These are phyloP conservation scores for Globisporangium acanthophoron DNA, from an alignment of 352 stramenopile species.

Conservation along the genomic window DNA sequence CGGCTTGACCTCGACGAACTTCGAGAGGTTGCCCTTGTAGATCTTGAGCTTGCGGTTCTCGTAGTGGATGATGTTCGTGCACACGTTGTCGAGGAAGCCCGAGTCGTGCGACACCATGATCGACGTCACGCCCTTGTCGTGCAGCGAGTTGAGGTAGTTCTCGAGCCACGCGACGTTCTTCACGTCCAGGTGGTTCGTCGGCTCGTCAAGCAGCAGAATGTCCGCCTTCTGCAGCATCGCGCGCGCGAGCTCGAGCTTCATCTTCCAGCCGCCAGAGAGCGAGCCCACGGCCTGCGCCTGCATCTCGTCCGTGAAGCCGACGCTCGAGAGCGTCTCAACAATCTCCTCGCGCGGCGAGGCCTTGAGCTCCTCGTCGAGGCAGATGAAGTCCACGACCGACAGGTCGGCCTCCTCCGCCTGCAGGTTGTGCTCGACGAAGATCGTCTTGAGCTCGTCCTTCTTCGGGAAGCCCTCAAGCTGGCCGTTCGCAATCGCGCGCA, in stretches of 20 bases:
- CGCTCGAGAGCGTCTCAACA: conserved; percentile 84
- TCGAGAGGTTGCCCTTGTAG: conserved; percentile 84
- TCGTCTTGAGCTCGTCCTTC: conserved; percentile 91
- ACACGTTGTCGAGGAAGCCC: conserved; percentile 97
- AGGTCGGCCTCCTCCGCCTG: conserved; percentile 87
- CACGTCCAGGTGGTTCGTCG: conserved; percentile 93
- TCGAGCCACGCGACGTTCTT: conserved; percentile 92
- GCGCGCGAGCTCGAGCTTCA: conserved; percentile 93
- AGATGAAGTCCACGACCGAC: conserved; percentile 81
- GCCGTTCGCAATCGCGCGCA: conserved; percentile 95
- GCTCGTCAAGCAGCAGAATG: conserved; percentile 95
- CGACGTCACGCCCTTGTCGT: conserved; percentile 77
- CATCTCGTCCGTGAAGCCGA: conserved; percentile 94
- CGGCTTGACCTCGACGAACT: conserved; percentile 83
- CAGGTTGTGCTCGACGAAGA: conserved; percentile 97
- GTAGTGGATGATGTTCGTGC: conserved; percentile 98
- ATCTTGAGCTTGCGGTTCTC: conserved; percentile 90
- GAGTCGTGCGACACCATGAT: conserved; percentile 97
- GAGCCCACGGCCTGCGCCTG: conserved; percentile 89
- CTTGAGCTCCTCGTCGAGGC: conserved; percentile 88
- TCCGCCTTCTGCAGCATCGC: conserved; percentile 95
- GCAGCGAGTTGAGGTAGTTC: conserved; percentile 86
- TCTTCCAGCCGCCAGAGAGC: conserved; percentile 95
- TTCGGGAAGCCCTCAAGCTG: conserved; percentile 96
- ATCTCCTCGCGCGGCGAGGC: conserved; percentile 87